phyloP scores from a whole-genome alignment of 108 stramenopile species.

The Fistulifera pelliculosa region DNA sequence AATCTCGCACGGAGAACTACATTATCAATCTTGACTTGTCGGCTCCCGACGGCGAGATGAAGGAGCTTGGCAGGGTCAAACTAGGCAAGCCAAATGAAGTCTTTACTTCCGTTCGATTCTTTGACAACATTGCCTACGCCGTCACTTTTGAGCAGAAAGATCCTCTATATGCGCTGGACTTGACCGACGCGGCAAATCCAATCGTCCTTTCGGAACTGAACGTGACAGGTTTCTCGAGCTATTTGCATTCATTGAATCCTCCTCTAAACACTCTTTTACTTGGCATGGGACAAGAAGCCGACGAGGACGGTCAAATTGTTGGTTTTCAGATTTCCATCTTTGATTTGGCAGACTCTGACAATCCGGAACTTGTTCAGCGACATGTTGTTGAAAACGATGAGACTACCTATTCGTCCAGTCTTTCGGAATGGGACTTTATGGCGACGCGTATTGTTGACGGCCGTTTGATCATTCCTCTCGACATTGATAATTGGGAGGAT shows the following conservation, averaged over 20 bases:
- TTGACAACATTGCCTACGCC: constrained; percentile 37
- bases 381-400: constrained; percentile 17
- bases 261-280: constrained; percentile 24
- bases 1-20: background rate
- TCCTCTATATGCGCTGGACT: constrained; percentile 42
- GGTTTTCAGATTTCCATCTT: constrained; percentile 42
- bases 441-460: constrained; percentile 36
- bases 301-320: constrained; percentile 19
- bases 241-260: constrained; percentile 39
- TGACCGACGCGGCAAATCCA: constrained; percentile 18
- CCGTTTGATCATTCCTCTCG: constrained; percentile 35
- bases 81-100: constrained; percentile 34
- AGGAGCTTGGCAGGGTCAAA: constrained; percentile 17
- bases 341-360: constrained; percentile 20
- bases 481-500: constrained; percentile 11
- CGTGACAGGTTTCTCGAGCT: constrained; percentile 44
- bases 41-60: constrained; percentile 3
- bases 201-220: constrained; percentile 28
- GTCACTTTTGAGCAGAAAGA: constrained; percentile 45
- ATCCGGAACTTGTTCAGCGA: constrained; percentile 17
- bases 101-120: constrained; percentile 41
- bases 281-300: constrained; percentile 42
- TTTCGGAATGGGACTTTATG: constrained; percentile 30
- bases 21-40: background rate
- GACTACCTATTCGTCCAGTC: constrained; percentile 18